Evolutionary conservation across 441 rosid species (phyloP).

Genomic region (Lepidium campestre): DNA sequence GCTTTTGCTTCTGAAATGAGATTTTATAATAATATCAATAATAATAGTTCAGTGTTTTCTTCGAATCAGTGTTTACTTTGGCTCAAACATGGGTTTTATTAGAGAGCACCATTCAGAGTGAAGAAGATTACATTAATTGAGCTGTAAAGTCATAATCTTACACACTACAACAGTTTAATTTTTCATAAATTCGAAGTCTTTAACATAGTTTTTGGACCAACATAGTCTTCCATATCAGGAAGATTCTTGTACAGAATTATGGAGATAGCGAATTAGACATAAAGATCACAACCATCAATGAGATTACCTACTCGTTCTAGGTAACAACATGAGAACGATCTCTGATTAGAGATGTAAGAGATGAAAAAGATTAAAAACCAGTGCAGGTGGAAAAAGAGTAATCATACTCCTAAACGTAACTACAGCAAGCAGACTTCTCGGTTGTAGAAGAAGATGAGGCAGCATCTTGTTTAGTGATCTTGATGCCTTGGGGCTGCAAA

Average conservation of each 20-base stretch:
- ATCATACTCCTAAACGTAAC: slow-evolving; percentile 26
- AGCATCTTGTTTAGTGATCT: slow-evolving; percentile 41
- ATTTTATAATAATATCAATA: no score
- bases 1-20: slow-evolving; percentile 24
- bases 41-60: slow-evolving; percentile 6
- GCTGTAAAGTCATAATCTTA: neutral
- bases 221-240: slow-evolving; percentile 16
- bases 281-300: slow-evolving; percentile 19
- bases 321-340: slow-evolving; percentile 6
- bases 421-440: slow-evolving; percentile 39
- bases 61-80: neutral
- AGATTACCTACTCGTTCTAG: slow-evolving; percentile 19
- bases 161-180: slow-evolving; percentile 24
- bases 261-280: slow-evolving; percentile 21
- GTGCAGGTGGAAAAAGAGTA: slow-evolving; percentile 13
- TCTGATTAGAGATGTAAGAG: slow-evolving; percentile 24
- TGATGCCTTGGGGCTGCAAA: slow-evolving; percentile 38
- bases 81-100: neutral
- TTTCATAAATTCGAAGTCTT: slow-evolving; percentile 15
- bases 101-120: neutral
- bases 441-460: slow-evolving; percentile 32
- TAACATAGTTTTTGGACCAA: slow-evolving; percentile 17
- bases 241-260: slow-evolving; percentile 20
- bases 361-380: neutral
- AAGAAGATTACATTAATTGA: neutral